A percentile compares a stretch with the other conserved stretches of the same genome.
Conservation (phyloP, 768 basidiomycete genomes). For the Mycena galopus region DNA sequence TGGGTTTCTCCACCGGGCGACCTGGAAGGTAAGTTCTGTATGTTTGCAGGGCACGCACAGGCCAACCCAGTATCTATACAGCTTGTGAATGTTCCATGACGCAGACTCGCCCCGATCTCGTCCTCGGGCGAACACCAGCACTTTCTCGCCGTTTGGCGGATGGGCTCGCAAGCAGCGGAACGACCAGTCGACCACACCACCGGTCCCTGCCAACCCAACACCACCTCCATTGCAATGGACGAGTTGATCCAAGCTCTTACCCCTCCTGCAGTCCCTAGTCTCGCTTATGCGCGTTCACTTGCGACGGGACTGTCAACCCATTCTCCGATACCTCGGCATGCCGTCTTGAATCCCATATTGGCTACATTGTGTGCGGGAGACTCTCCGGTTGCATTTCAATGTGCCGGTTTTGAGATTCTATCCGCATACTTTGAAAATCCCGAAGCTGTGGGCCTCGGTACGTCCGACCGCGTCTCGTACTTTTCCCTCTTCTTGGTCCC, state of each 20-base stretch:
- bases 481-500: conserved; percentile 71
- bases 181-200: conserved; percentile 39
- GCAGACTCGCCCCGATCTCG: conserved; percentile 47
- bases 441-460: conserved; percentile 59
- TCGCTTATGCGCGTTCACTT: conserved; percentile 73
- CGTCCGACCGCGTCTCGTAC: conserved; percentile 72
- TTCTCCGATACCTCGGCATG: conserved; percentile 68
- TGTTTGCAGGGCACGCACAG: neutral
- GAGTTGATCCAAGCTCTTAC: conserved; percentile 58
- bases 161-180: conserved; percentile 55
- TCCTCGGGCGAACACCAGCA: conserved; percentile 58
- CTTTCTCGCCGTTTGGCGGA: conserved; percentile 52
- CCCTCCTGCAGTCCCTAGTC: conserved; percentile 76
- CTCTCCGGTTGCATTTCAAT: conserved; percentile 69
- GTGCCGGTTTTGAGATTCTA: conserved; percentile 79
- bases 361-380: conserved; percentile 68
- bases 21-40: conserved; percentile 17
- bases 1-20: conserved; percentile 19
- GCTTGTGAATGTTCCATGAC: conserved; percentile 41
- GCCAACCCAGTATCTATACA: conserved; percentile 1
- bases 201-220: conserved; percentile 37
- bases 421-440: conserved; percentile 76
- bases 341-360: conserved; percentile 71
- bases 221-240: conserved; percentile 50
- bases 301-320: conserved; percentile 61